Conservation (phyloP, 768 basidiomycete genomes). For the Mrakia frigida region DNA sequence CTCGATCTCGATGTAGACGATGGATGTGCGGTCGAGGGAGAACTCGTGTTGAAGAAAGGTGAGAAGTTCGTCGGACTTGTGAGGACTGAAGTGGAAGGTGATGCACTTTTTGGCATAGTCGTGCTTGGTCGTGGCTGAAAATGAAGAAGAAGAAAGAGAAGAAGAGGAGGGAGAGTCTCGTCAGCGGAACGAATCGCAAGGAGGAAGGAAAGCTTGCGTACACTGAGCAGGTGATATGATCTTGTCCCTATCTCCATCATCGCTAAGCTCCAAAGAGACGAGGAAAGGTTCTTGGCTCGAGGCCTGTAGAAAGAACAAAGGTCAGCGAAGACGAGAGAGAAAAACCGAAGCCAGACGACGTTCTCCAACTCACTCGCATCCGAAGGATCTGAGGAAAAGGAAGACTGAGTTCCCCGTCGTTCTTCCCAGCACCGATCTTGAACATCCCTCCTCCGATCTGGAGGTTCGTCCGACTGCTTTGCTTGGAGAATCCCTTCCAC, state of each 20-base stretch:
- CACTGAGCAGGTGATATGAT: not conserved
- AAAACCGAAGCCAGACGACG: not conserved
- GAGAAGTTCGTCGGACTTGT: not conserved
- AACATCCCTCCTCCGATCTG: not conserved
- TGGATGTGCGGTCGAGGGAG: not conserved
- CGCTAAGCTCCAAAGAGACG: not conserved
- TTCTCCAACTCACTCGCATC: not conserved
- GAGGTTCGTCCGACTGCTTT: not conserved
- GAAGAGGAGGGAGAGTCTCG: too few relatives aligned
- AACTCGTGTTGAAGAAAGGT: not conserved
- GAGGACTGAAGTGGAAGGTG: not conserved
- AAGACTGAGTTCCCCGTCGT: not conserved
- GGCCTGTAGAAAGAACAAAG: not conserved
- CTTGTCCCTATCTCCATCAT: not conserved
- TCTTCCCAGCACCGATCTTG: not conserved
- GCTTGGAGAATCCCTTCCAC: not conserved
- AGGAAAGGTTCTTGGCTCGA: not conserved
- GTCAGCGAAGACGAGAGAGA: not conserved
- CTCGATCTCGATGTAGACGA: not conserved
- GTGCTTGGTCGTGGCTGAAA: not conserved
- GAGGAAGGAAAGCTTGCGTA: not conserved
- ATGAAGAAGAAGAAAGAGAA: too few relatives aligned
- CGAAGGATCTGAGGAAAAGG: not conserved
- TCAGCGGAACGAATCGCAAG: not conserved
- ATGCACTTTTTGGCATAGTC: not conserved